Percentiles rank a stretch among this genome's conserved stretches.
phyloP scores from a whole-genome alignment of 306 rosid genomes.

The Dalbergia oliveri region DNA sequence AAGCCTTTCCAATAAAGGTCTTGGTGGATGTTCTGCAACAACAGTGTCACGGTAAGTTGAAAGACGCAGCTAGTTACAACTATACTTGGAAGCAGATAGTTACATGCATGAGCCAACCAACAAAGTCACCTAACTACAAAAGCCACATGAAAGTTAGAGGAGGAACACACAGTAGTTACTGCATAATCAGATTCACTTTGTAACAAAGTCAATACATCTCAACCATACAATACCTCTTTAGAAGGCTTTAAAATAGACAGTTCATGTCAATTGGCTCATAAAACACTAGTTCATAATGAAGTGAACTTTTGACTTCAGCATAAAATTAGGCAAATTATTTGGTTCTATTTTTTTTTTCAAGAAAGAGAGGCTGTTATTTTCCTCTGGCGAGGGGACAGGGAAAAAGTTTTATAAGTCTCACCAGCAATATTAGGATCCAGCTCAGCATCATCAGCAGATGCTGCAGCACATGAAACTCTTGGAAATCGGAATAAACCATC shows the following conservation, averaged over 20 bases:
- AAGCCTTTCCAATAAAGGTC: conserved; percentile 60
- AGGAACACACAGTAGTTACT: not conserved
- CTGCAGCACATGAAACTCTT: conserved; percentile 64
- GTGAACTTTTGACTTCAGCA: not conserved
- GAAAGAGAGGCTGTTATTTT: not conserved
- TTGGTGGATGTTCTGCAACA: conserved; percentile 63
- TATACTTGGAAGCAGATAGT: conserved; percentile 30
- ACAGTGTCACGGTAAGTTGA: conserved; percentile 28
- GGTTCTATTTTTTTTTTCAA: not conserved
- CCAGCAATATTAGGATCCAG: conserved; percentile 64
- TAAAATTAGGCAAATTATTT: not conserved
- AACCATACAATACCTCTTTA: not conserved
- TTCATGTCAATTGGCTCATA: conserved; percentile 7
- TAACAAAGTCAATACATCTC: not conserved
- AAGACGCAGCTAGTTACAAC: conserved; percentile 26
- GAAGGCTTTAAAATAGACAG: not conserved
- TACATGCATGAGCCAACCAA: conserved; percentile 6
- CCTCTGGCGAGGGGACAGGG: not conserved
- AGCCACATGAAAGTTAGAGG: not conserved
- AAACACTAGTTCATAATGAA: conserved; percentile 8
- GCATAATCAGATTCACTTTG: not conserved
- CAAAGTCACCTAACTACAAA: conserved; percentile 25
- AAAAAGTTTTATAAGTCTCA: conserved; percentile 39
- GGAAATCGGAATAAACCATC: conserved; percentile 59
- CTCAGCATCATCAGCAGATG: conserved; percentile 66